Base-by-base conservation (phyloP, 371 early-diverging fungal genomes). In the Mucor circinelloides region DNA sequence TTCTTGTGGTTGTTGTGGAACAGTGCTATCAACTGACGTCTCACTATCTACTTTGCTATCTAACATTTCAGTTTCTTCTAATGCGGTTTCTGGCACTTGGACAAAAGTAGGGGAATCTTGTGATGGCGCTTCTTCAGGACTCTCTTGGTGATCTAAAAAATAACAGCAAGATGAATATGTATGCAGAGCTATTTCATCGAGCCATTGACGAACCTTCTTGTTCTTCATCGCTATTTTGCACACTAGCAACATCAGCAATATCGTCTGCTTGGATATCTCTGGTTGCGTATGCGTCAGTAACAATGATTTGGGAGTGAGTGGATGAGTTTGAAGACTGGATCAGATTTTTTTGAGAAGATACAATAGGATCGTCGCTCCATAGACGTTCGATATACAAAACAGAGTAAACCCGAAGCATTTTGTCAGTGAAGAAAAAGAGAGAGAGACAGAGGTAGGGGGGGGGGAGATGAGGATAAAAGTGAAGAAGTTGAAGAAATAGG, bases 391-490 rank as follows among this genome's bases (percentile, higher is more conserved):
- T 72, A 27, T 64, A 68, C 21, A 72, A 23, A 12, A 72, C 42
- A 34, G 64, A 67, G 27, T 68, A 63, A n/a, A 72, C 61, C 42
- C 72, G 68, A 57, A 72, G 66, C 72, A 72, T 72, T 3, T 48
- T 57, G 15, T 58, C 23, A 46, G n/a, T 27, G 38, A 46, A 40
- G 1, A 34, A 15, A 59, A 31, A 40, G 30, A 59, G 52, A 59
- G 50, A 56, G 31, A 58, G 42, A 19, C 19, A 64, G 9, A 44
- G 40, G 17, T 36, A 34, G 27, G 12, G 40, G 4, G 21, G n/a
- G n/a, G n/a, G n/a, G n/a, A n/a, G n/a, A n/a, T n/a, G n/a, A n/a
- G n/a, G n/a, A n/a, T n/a, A 10, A 31, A n/a, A 15, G 27, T 7
- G 4, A 25, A 42, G 10, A 55, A 34, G 36, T 21, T 32, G 44